These are phyloP conservation scores for Aspergillus sp. DNA, from an alignment of 2,329 filamentous ascomycete species.

Conservation along the genomic window DNA sequence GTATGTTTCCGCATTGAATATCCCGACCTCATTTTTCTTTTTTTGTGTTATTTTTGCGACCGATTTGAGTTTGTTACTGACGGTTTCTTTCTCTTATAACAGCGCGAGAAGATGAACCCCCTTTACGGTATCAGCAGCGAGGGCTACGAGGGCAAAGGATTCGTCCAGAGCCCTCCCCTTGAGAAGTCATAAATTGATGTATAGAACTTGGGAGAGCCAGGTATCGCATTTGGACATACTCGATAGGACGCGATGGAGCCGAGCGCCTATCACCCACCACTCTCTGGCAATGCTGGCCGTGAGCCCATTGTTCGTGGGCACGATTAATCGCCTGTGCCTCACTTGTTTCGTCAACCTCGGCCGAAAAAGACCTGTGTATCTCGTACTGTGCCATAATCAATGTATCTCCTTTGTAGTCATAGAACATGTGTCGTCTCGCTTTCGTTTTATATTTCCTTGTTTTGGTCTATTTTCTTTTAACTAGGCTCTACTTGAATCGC, in stretches of 20 bases:
- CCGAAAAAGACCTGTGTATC: slow-evolving; percentile 40
- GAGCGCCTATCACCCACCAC: slow-evolving; percentile 9
- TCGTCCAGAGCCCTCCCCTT: slow-evolving; percentile 64
- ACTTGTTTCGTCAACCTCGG: slow-evolving; percentile 29
- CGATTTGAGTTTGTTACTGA: slow-evolving; percentile 21
- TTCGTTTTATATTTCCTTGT: background rate
- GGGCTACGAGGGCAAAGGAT: slow-evolving; percentile 74
- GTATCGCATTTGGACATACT: slow-evolving; percentile 22
- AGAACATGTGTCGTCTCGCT: slow-evolving; percentile 27
- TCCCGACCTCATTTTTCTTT: background rate
- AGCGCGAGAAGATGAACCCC: slow-evolving; percentile 83
- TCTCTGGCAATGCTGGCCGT: slow-evolving; percentile 18
- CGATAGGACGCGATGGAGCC: slow-evolving; percentile 13
- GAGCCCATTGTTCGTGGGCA: slow-evolving; percentile 16
- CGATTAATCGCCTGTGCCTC: slow-evolving; percentile 25
- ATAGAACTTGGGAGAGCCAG: slow-evolving; percentile 24
- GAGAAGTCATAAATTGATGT: slow-evolving; percentile 37
- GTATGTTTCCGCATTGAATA: slow-evolving; percentile 52
- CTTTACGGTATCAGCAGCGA: slow-evolving; percentile 79
- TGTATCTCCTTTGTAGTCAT: slow-evolving; percentile 45
- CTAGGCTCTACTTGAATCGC: too few relatives aligned
- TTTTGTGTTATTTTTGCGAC: background rate
- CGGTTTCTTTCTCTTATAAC: slow-evolving; percentile 22
- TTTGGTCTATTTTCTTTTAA: background rate
- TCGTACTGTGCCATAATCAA: slow-evolving; percentile 47